Evolutionary conservation across 2,329 filamentous ascomycete genomes (phyloP).

Genomic region (Aspergillus ochraceus): DNA sequence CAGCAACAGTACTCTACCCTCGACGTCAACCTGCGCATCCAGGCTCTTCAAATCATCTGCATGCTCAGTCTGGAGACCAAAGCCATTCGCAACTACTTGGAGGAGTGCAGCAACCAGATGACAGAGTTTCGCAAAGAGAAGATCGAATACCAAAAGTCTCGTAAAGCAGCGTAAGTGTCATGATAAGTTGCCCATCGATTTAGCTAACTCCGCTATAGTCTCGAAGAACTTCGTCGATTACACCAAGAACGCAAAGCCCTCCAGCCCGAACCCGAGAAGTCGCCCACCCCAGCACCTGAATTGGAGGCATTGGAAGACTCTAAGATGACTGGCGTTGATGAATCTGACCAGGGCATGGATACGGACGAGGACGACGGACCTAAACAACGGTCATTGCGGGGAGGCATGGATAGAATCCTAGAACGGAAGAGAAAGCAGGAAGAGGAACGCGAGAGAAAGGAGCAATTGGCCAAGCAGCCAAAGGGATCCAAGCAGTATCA

Average conservation of each 20-base stretch:
- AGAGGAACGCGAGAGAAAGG: slow-evolving; percentile 67
- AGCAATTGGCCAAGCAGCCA: slow-evolving; percentile 64
- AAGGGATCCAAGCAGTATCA: slow-evolving; percentile 87
- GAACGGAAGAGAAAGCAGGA: slow-evolving; percentile 78
- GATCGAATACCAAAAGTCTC: slow-evolving; percentile 83
- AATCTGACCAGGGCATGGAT: slow-evolving; percentile 63
- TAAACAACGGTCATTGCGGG: slow-evolving; percentile 58
- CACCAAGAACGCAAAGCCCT: slow-evolving; percentile 50
- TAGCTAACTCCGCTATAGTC: slow-evolving; percentile 20
- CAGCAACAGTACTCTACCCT: slow-evolving; percentile 70
- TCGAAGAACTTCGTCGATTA: slow-evolving; percentile 47
- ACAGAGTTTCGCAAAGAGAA: slow-evolving; percentile 93
- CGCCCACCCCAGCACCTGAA: slow-evolving; percentile 45
- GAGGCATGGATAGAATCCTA: slow-evolving; percentile 66
- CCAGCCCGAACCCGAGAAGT: slow-evolving; percentile 47
- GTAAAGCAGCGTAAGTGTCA: slow-evolving; percentile 58
- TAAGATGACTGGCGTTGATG: slow-evolving; percentile 52
- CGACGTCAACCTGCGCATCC: slow-evolving; percentile 79
- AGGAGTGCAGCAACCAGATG: slow-evolving; percentile 91
- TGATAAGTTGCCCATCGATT: background rate
- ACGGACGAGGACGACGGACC: slow-evolving; percentile 68
- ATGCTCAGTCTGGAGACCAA: slow-evolving; percentile 85
- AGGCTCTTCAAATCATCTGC: slow-evolving; percentile 80
- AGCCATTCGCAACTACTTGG: slow-evolving; percentile 82
- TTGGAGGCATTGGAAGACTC: slow-evolving; percentile 40